Conservation (phyloP, 2,329 filamentous ascomycete species). For the Thielaviopsis punctulata region DNA sequence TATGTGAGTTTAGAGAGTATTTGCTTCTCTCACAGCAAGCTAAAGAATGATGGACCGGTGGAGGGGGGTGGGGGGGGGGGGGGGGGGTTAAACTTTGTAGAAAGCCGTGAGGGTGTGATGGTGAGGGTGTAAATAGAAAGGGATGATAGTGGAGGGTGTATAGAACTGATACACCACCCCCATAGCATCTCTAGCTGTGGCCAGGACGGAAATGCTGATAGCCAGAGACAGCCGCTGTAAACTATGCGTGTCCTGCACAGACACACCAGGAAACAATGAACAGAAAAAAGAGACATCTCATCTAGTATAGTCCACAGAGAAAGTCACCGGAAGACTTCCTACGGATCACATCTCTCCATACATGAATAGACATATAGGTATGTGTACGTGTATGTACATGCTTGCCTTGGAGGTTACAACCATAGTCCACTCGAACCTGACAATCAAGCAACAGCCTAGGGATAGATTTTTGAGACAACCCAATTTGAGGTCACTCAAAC, state of each 20-base stretch:
- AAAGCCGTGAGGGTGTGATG: not conserved
- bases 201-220: not conserved
- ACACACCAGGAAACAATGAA: not conserved
- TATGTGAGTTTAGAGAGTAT: not conserved
- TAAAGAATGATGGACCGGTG: not conserved
- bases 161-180: too few species aligned
- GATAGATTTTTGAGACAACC: not conserved
- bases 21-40: not conserved
- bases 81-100: not conserved
- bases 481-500: not conserved
- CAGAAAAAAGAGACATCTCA: not conserved
- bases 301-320: not conserved
- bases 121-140: not conserved
- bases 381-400: too few species aligned
- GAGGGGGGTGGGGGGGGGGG: not conserved
- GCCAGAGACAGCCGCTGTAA: constrained; percentile 8
- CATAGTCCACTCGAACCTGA: not conserved
- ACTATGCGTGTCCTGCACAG: constrained; percentile 11
- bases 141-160: too few species aligned
- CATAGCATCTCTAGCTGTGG: not conserved
- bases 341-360: too few species aligned
- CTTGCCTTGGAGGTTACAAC: not conserved
- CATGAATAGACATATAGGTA: too few species aligned
- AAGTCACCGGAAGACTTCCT: too few species aligned
- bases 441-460: too few species aligned